Base-by-base conservation (phyloP, 164 flowering plant genomes). In the Aristolochia contorta region DNA sequence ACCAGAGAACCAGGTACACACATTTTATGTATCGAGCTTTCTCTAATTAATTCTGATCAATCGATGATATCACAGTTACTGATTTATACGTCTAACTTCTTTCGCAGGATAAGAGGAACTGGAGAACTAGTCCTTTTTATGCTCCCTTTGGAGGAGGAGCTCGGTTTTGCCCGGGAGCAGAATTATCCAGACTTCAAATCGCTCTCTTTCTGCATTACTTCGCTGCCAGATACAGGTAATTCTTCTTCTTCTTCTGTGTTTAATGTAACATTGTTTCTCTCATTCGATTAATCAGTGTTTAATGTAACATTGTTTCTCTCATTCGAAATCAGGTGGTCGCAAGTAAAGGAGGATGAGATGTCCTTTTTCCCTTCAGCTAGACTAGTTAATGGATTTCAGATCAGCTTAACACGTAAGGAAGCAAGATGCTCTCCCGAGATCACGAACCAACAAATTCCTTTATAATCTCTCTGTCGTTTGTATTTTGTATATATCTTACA, bases 351-450 rank as follows among this genome's bases (percentile, higher is more conserved):
- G 65, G 97, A 87, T 58, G 60, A 55, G 20, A 84, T 89, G 81
- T 83, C 91, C 2, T 89, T 89, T 76, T 89, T 87, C 56, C 97
- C 97, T 19, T 85, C 97, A 0, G 97, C 97, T 62, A 72, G 97
- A n/a, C 65, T 89, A 33, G 86, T 87, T 20, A 85, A 89, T 67
- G 97, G 94, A 33, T 84, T 89, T 60, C 81, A 79, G 58, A 84
- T 89, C 24, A 62, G 72, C 59, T 50, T 84, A 55, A 66, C 21
- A 49, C 43, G 30, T 5, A 27, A 2, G 43, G 43, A 4, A 37
- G 43, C 12, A 27, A 27, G 43, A 37, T 37, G 43, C 43, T 37
- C 43, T 6, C 43, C 43, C 43, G 3, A 27, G 30, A n/a, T n/a
- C n/a, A n/a, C n/a, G n/a, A n/a, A n/a, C n/a, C n/a, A n/a, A n/a